Evolutionary conservation across 768 basidiomycete species (phyloP), one percentile per base, ranked within the genome.

Genomic region (Goffeauzyma gilvescens): DNA sequence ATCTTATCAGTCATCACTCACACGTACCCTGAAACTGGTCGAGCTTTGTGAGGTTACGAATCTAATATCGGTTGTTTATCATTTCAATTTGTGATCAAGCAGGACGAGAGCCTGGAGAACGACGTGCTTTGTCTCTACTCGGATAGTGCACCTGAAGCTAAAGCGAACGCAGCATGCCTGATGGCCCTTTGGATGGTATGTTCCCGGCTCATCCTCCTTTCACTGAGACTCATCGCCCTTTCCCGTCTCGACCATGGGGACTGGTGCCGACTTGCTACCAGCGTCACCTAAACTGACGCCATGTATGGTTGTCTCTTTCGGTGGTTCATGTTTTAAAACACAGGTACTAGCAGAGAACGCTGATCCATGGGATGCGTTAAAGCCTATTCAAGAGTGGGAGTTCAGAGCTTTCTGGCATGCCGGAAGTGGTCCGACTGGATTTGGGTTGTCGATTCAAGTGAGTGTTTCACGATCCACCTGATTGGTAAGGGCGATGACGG

Each of bases 131-230:
- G 57, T 37, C 69, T 98, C 13, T 96, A 90, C 65, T 79, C 87
- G 10, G 79, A 82, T 15, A 72, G 76, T 56, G 82, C 87, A 54
- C 78, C 87, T 5, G 75, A 76, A 53, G 71, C 72, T 51, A 96
- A 95, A 62, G 83, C 86, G 5, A 96, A 95, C 57, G 84, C 90
- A 5, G 87, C 87, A 1, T 67, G 96, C n/a, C 67, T 96, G 21
- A 81, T 95, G 70, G 79, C 87, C 9, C 73, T 96, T 34, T 96
- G 85, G 61, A 75, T 82, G 38, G 90, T 95, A 55, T 48, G 85
- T 71, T 34, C 6, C 24, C 6, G 12, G 26, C 1, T 23, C 17
- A 31, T 20, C 23, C 27, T 25, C 10, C 12, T 21, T 31, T 23
- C 23, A 15, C 15, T 13, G 23, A n/a, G 7, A 17, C 10, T 7